phyloP scores from a whole-genome alignment of 2,329 filamentous ascomycete species.

The Monosporascus sp. region DNA sequence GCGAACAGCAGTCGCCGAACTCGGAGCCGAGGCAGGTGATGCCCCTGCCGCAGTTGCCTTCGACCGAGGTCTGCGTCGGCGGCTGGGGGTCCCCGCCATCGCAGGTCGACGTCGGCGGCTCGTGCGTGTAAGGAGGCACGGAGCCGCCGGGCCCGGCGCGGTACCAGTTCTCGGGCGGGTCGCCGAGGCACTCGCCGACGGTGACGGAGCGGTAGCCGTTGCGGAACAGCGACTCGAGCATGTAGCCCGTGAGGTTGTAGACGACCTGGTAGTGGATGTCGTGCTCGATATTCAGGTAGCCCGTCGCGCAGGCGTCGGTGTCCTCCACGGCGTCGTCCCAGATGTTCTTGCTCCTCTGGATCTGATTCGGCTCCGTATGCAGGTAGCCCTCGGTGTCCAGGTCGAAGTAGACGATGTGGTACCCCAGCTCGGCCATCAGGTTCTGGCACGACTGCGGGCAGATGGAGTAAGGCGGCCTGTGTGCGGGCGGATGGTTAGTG shows the following conservation, averaged over 20 bases:
- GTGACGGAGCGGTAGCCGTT: conserved; percentile 44
- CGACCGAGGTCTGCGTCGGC: conserved; percentile 14
- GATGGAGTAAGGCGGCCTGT: conserved; percentile 27
- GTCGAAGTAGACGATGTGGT: conserved; percentile 27
- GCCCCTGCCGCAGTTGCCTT: conserved; percentile 22
- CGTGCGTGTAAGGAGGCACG: conserved; percentile 20
- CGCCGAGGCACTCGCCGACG: conserved; percentile 50
- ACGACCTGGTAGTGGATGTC: conserved; percentile 43
- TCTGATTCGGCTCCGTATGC: conserved; percentile 24
- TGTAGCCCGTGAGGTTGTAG: conserved; percentile 41
- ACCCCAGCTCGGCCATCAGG: conserved; percentile 23
- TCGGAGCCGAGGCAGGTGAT: conserved; percentile 23
- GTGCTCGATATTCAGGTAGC: conserved; percentile 35
- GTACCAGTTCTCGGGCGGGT: conserved; percentile 48
- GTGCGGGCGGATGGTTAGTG: neutral
- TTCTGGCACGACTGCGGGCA: conserved; percentile 22
- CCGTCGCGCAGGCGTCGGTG: conserved; percentile 22
- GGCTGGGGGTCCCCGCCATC: conserved; percentile 7
- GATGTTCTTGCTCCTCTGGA: conserved; percentile 31
- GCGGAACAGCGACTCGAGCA: conserved; percentile 34
- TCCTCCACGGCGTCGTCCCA: conserved; percentile 30
- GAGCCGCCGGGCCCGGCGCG: conserved; percentile 30
- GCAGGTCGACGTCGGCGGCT: conserved; percentile 24
- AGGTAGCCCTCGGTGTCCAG: conserved; percentile 29
- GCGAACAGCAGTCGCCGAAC: conserved; percentile 26